Base-by-base conservation (phyloP, 148 eudicot species). In the Rhododendron ferrugineum region DNA sequence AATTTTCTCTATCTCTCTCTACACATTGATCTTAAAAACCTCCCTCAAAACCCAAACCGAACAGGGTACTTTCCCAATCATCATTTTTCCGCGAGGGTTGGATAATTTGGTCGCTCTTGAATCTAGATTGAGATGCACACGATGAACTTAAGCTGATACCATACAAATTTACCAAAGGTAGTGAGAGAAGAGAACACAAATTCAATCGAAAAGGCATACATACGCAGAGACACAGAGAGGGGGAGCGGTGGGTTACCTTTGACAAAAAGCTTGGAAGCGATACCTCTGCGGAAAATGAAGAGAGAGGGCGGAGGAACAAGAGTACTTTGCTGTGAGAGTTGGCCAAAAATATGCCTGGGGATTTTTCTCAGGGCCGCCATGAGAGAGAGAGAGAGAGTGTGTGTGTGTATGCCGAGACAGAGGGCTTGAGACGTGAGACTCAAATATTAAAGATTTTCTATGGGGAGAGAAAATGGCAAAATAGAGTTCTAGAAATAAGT, bases 181-280 rank as follows among this genome's bases (percentile, higher is more conserved):
- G 42, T 34, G 77, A 72, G 44, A 84, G 8, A 54, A 52, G 80
- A 22, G 9, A 78, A n/a, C 32, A 46, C 10, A 47, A 46, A 78
- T 6, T 78, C 20, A 78, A 26, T 13, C 56, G 34, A 44, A 44
- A 15, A 80, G 26, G 36, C 44, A 40, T 40, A 40, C 44, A 40
- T 40, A 40, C 44, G 49, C 49, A 46, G 11, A 9, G 49, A 46
- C 56, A 28, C 14, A 20, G 64, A 58, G 26, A 58, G 64, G 64
- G 10, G 64, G 64, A 54, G 82, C 73, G 54, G 20, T 1, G 79
- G 46, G 62, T 11, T 85, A 95, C 98, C 98, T 87, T 91, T 92
- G 34, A 95, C 91, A 85, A 93, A 95, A 85, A 95, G 94, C 89
- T 89, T 95, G 81, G 90, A 92, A 87, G 96, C 92, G 78, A 95